Evolutionary conservation across 345 rosid species (phyloP).

Genomic region (Crucihimalaya himalaica): DNA sequence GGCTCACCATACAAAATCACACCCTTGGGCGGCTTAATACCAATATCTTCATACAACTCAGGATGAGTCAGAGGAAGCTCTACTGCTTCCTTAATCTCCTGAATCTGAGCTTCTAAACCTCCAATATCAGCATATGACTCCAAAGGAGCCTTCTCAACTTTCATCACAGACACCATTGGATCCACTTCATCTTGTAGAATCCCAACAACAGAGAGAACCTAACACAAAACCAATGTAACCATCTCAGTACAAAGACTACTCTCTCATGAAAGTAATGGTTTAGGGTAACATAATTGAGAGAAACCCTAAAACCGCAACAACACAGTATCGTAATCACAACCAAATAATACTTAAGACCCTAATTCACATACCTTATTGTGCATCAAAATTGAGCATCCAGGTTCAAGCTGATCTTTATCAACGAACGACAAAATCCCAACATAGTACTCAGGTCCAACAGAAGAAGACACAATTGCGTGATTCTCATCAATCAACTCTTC

Average conservation of each 20-base stretch:
- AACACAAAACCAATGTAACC: conserved; percentile 2
- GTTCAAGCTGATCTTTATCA: conserved; percentile 97
- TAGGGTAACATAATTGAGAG: no score
- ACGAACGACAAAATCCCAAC: conserved; percentile 91
- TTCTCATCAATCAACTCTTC: conserved; percentile 98
- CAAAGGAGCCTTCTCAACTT: conserved; percentile 97
- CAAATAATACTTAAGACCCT: conserved; percentile 1
- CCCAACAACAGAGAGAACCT: conserved; percentile 97
- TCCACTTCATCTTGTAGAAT: conserved; percentile 97
- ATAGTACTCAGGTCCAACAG: conserved; percentile 94
- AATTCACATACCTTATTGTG: conserved; percentile 72
- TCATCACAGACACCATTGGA: conserved; percentile 99
- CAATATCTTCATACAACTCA: conserved; percentile 96
- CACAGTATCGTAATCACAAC: background rate
- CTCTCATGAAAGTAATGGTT: no score
- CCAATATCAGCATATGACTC: conserved; percentile 99
- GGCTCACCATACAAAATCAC: conserved; percentile 99
- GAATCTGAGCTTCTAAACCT: conserved; percentile 98
- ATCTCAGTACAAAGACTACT: background rate
- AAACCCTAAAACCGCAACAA: conserved; percentile 4
- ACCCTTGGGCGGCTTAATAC: conserved; percentile 98
- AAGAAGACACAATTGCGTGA: conserved; percentile 90
- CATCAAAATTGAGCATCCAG: conserved; percentile 97
- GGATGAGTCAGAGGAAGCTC: conserved; percentile 99
- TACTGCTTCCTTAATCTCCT: conserved; percentile 98